Conservation (phyloP, 495 filamentous ascomycete species). For the Darksidea phi region DNA sequence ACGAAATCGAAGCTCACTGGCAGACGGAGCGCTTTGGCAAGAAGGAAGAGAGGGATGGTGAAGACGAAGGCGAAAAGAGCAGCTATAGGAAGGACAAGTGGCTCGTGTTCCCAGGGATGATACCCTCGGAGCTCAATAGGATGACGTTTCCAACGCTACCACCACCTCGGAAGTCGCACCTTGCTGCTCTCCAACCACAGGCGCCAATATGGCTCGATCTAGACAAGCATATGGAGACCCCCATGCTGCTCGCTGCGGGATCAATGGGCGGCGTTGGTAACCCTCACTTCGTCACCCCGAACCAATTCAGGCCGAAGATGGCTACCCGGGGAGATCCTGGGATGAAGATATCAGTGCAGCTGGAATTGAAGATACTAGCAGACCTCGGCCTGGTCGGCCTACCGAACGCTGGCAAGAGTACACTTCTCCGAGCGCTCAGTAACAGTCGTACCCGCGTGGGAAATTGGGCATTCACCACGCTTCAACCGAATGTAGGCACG, state of each 20-base stretch:
- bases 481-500: slow-evolving; percentile 91
- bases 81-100: slow-evolving; percentile 63
- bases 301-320: slow-evolving; percentile 71
- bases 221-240: slow-evolving; percentile 72
- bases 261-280: slow-evolving; percentile 89
- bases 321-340: slow-evolving; percentile 83
- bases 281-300: slow-evolving; percentile 78
- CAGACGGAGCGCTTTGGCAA: slow-evolving; percentile 30
- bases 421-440: slow-evolving; percentile 80
- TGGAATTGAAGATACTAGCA: slow-evolving; percentile 92
- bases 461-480: slow-evolving; percentile 94
- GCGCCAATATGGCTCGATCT: slow-evolving; percentile 80
- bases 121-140: slow-evolving; percentile 62
- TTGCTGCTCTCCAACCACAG: slow-evolving; percentile 62
- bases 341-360: slow-evolving; percentile 72
- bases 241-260: slow-evolving; percentile 86
- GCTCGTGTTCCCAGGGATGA: slow-evolving; percentile 69
- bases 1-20: slow-evolving; percentile 51
- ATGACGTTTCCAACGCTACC: slow-evolving; percentile 60
- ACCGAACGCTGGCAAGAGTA: slow-evolving; percentile 95
- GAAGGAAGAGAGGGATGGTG: slow-evolving; percentile 21
- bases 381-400: slow-evolving; percentile 93
- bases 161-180: slow-evolving; percentile 54
- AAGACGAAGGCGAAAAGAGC: slow-evolving; percentile 11
- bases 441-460: slow-evolving; percentile 85